These are phyloP conservation scores for Geosmithia flava DNA, from an alignment of 2,329 filamentous ascomycete genomes.

Conservation along the genomic window DNA sequence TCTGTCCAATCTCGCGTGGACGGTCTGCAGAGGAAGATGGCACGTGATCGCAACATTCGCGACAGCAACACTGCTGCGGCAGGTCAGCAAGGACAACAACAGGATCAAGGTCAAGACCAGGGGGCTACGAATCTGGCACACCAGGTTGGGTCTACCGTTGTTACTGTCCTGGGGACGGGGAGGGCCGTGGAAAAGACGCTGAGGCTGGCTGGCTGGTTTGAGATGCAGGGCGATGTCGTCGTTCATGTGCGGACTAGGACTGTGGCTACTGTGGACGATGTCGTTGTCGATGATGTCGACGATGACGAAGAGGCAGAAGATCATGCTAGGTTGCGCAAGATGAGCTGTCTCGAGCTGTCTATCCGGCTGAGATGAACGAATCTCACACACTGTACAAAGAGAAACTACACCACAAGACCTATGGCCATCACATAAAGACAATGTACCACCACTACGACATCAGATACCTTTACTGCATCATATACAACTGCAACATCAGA, in stretches of 20 bases:
- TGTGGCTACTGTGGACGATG: conserved; percentile 55
- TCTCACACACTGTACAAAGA: too few species aligned
- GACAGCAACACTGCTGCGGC: too few species aligned
- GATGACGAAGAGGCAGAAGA: conserved; percentile 21
- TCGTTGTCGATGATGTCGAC: conserved; percentile 24
- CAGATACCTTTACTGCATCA: too few species aligned
- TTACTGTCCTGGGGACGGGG: conserved; percentile 52
- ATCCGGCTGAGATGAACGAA: conserved; percentile 29
- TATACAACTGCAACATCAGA: too few species aligned
- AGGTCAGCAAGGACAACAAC: conserved; percentile 2
- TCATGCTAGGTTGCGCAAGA: conserved; percentile 29
- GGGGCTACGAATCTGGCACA: conserved; percentile 3
- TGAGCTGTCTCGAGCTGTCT: conserved; percentile 38
- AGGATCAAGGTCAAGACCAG: conserved; percentile 12
- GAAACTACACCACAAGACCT: too few species aligned
- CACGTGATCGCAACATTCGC: not conserved
- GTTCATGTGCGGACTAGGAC: conserved; percentile 51
- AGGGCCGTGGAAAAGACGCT: conserved; percentile 53
- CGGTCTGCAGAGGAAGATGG: conserved; percentile 20
- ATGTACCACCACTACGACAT: too few species aligned
- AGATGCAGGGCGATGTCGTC: conserved; percentile 43
- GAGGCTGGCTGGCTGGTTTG: conserved; percentile 52
- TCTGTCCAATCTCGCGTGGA: conserved; percentile 33
- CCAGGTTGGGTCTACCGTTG: conserved; percentile 14
- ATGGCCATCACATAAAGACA: too few species aligned